Base-by-base conservation (phyloP, 2,329 filamentous ascomycete species). In the Zymoseptoria pseudotritici region DNA sequence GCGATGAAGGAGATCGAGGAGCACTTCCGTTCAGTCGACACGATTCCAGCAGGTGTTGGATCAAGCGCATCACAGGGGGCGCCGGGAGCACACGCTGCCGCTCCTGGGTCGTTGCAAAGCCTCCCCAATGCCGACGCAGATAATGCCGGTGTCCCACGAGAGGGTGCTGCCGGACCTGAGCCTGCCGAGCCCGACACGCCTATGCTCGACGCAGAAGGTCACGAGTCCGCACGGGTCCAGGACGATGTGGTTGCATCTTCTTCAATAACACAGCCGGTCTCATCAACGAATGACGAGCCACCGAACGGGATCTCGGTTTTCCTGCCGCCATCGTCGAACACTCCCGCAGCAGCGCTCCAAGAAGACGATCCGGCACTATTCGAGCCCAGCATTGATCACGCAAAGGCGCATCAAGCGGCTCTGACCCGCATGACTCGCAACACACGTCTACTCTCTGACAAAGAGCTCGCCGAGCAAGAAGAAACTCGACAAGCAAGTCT, bases 1-100 rank as follows among this genome's bases (percentile, higher is more conserved):
- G 93, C 93, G 9, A 91, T 96, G 86, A 78, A 80, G 53, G 83
- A 93, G 70, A 96, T 97, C 63, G 82, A 83, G 21, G 79, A 85
- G 64, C 91, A 89, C 70, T 95, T 96, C 74, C 84, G 82, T 55
- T 71, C 73, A 22, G 69, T 74, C 5, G 69, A 73, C 31, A 71
- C 76, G 58, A 50, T 60, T 56, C 22, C 66, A 55, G 55, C 61
- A 7, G 65, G 58, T 65, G 56, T 58, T 61, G 57, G 52, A n/a
- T 58, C 59, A 29, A 46, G 36, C 31, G 58, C 56, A 11, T 52
- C 57, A 2, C 51, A 58, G 22, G 10, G 24, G 24, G 42, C 55
- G 55, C 69, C 59, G 53, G 69, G 62, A 70, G 71, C 66, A 36
- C 69, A 67, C 61, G 63, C 61, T 66, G 57, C 57, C 21, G 57